These are phyloP conservation scores for Apiotrichum mycotoxinovorans DNA, from an alignment of 1,284 basidiomycete genomes.

Conservation along the genomic window DNA sequence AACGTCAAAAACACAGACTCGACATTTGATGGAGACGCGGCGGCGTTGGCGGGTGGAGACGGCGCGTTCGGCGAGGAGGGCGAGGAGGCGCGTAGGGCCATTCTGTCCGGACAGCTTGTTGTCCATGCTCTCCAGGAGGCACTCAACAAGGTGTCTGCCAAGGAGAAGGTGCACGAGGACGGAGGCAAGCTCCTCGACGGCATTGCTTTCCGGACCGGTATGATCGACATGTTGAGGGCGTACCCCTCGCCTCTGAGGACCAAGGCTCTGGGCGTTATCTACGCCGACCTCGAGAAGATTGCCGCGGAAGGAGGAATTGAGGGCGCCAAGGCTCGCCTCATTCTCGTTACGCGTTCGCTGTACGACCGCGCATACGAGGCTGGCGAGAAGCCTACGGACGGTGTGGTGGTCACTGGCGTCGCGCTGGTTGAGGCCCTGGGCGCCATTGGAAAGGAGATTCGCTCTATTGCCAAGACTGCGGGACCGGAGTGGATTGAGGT, in stretches of 20 bases:
- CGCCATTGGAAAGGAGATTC: constrained; percentile 38
- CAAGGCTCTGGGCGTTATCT: constrained; percentile 36
- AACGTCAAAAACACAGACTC: constrained; percentile 11
- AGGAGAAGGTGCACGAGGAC: constrained; percentile 3
- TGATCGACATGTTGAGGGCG: constrained; percentile 37
- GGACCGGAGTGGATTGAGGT: constrained; percentile 29
- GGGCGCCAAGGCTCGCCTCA: constrained; percentile 25
- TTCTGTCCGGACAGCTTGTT: constrained; percentile 48
- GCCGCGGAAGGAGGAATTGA: constrained; percentile 4
- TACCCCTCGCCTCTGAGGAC: constrained; percentile 46
- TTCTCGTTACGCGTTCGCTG: constrained; percentile 32
- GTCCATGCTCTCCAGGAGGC: constrained; percentile 43
- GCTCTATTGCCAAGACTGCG: constrained; percentile 18
- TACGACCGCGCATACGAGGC: constrained; percentile 44
- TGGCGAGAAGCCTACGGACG: constrained; percentile 20
- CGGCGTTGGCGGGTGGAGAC: constrained; percentile 38
- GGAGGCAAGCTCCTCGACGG: constrained; percentile 19
- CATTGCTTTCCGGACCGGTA: constrained; percentile 31
- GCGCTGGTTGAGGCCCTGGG: constrained; percentile 41
- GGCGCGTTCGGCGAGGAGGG: constrained; percentile 48
- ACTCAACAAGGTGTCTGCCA: constrained; percentile 28
- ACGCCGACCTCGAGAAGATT: constrained; percentile 33
- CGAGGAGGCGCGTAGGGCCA: constrained; percentile 46
- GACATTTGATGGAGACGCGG: constrained; percentile 19
- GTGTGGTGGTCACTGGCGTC: constrained; percentile 24